Conservation (phyloP, 1,284 basidiomycete genomes). For the Boletus mariae region DNA sequence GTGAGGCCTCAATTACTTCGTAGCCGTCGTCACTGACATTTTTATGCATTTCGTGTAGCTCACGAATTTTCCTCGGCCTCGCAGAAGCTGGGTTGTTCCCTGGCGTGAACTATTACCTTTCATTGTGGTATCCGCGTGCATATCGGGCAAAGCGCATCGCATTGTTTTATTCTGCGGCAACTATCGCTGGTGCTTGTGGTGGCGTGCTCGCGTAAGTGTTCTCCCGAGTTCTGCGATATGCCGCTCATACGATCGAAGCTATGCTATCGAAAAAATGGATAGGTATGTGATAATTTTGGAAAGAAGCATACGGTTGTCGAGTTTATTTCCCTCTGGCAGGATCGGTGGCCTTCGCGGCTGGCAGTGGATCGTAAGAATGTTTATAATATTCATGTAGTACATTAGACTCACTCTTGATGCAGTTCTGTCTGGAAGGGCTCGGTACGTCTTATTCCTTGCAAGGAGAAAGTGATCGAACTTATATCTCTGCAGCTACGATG, state of each 20-base stretch:
- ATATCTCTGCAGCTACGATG: constrained; percentile 32
- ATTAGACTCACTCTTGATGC: background rate
- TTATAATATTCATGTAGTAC: background rate
- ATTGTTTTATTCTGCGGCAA: constrained; percentile 57
- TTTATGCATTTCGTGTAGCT: constrained; percentile 27
- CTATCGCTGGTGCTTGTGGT: constrained; percentile 46
- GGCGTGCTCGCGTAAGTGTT: constrained; percentile 33
- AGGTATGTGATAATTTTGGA: constrained; percentile 30
- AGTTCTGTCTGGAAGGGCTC: constrained; percentile 33
- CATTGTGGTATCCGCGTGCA: constrained; percentile 49
- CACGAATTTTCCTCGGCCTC: constrained; percentile 50
- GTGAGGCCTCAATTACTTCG: constrained; percentile 10
- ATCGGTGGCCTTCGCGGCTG: constrained; percentile 38
- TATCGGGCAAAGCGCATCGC: constrained; percentile 49
- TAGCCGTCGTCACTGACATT: constrained; percentile 3
- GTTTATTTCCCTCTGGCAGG: constrained; percentile 14
- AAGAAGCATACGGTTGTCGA: background rate
- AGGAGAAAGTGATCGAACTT: background rate
- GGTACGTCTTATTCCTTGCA: background rate
- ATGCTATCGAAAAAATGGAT: constrained; percentile 33
- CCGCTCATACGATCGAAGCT: constrained; percentile 20
- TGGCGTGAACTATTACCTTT: constrained; percentile 52
- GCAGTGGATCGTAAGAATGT: constrained; percentile 47
- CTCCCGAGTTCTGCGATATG: background rate
- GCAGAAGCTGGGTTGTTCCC: constrained; percentile 54